Evolutionary conservation across 306 rosid genomes (phyloP).

Genomic region (Lathyrus aphaca): DNA sequence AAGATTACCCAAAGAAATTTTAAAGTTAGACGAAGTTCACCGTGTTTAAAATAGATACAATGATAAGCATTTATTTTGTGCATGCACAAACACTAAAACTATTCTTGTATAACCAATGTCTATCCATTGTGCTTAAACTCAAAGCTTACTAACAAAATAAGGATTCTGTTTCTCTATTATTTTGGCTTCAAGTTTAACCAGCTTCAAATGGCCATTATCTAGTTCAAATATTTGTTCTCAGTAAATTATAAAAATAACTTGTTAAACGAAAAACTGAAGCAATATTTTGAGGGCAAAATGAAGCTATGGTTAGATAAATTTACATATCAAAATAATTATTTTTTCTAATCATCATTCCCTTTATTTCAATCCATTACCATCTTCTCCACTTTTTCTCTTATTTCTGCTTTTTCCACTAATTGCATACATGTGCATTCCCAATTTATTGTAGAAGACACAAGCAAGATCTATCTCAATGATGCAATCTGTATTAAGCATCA

Average conservation of each 20-base stretch:
- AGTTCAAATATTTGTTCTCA: slow-evolving; percentile 24
- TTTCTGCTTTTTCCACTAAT: not conserved
- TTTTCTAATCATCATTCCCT: no score
- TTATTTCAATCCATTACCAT: no score
- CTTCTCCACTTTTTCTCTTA: no score
- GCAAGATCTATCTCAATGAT: slow-evolving; percentile 25
- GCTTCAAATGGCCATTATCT: slow-evolving; percentile 9
- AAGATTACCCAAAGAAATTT: slow-evolving; percentile 1
- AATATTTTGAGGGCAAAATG: slow-evolving; percentile 2
- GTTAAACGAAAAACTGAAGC: not conserved
- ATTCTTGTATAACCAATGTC: not conserved
- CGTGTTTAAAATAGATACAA: not conserved
- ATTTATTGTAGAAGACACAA: slow-evolving; percentile 8
- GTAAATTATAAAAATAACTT: not conserved
- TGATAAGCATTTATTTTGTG: slow-evolving; percentile 1
- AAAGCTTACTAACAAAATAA: not conserved
- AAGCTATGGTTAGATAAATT: not conserved
- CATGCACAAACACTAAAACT: slow-evolving; percentile 6
- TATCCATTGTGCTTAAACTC: not conserved
- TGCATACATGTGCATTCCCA: not conserved
- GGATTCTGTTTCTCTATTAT: not conserved
- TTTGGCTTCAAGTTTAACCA: not conserved
- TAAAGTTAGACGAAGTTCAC: not conserved
- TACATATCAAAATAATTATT: slow-evolving; percentile 1
- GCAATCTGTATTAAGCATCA: slow-evolving; percentile 25